Conservation (phyloP, 176 grass and related monocot genomes). For the Oryza nivara region DNA sequence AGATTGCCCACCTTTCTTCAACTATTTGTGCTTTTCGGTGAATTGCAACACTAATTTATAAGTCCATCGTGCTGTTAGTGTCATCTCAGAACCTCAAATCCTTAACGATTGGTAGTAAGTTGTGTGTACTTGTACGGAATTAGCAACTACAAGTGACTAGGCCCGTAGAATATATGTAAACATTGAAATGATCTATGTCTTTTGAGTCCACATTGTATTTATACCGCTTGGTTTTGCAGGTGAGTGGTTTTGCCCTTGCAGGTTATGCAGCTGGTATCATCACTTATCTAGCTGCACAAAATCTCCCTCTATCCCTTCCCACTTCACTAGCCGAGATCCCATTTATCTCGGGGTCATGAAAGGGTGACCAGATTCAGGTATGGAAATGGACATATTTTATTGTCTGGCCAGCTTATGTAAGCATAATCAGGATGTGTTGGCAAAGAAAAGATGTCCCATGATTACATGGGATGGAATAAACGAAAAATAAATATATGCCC, state of each 20-base stretch:
- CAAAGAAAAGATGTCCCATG: constrained; percentile 1
- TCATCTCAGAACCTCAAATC: constrained; percentile 8
- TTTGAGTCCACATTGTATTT: constrained; percentile 3
- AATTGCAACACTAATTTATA: background rate
- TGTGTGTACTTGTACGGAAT: background rate
- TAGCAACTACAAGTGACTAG: background rate
- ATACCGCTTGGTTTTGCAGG: constrained; percentile 56
- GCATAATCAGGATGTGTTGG: background rate
- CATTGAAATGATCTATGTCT: background rate
- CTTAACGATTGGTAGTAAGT: background rate
- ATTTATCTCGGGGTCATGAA: constrained; percentile 71
- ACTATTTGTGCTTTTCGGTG: background rate
- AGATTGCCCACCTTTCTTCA: background rate
- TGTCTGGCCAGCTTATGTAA: constrained; percentile 12
- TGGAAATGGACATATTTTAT: constrained; percentile 8
- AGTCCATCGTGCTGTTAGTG: background rate
- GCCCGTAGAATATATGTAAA: background rate
- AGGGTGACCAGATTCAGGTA: background rate
- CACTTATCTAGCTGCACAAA: constrained; percentile 66
- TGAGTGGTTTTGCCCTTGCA: constrained; percentile 92
- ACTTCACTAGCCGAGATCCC: constrained; percentile 70
- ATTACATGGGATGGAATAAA: background rate
- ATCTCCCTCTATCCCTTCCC: constrained; percentile 65
- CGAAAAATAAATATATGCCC: background rate
- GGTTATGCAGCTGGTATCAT: constrained; percentile 91